A percentile compares a stretch with the other conserved stretches of the same genome.
These are phyloP conservation scores for Serpula lacrymans DNA, from an alignment of 768 basidiomycete genomes.

Conservation along the genomic window DNA sequence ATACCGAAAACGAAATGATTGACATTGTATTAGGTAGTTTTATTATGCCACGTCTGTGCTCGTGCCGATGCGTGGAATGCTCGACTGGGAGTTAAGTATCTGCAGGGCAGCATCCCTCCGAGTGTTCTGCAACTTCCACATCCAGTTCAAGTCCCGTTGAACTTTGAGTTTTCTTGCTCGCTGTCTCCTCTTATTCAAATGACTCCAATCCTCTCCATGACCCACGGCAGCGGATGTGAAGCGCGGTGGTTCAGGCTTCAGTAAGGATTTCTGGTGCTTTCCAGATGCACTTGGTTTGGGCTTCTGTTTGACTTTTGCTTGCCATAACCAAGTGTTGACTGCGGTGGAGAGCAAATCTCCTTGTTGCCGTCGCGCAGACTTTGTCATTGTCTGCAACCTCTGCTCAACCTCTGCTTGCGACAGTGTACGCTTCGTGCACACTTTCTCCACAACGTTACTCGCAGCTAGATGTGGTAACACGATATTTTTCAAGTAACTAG, in stretches of 20 bases:
- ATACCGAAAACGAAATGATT: too few species aligned
- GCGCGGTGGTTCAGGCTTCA: constrained; percentile 2
- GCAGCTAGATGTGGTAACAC: constrained; percentile 47
- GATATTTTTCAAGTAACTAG: constrained; percentile 53
- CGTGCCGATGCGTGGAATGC: neutral
- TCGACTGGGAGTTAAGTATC: too few species aligned
- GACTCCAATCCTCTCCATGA: constrained; percentile 44
- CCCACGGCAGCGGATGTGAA: constrained; percentile 26
- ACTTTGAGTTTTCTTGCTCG: constrained; percentile 46
- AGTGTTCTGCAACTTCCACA: constrained; percentile 32
- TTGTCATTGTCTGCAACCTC: constrained; percentile 17
- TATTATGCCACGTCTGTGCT: constrained; percentile 1
- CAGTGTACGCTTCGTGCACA: constrained; percentile 30
- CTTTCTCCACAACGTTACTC: constrained; percentile 39
- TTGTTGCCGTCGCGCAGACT: constrained; percentile 16
- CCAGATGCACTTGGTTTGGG: constrained; percentile 26
- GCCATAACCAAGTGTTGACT: constrained; percentile 43
- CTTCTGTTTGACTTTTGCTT: constrained; percentile 3
- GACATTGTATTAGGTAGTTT: too few species aligned
- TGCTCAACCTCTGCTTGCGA: constrained; percentile 22
- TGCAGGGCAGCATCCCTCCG: constrained; percentile 7
- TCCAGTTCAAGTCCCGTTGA: constrained; percentile 35
- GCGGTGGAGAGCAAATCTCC: constrained; percentile 15
- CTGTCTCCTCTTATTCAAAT: constrained; percentile 55
- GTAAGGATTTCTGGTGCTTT: constrained; percentile 10